phyloP scores from a whole-genome alignment of 441 rosid species.

The Corymbia citriodora region DNA sequence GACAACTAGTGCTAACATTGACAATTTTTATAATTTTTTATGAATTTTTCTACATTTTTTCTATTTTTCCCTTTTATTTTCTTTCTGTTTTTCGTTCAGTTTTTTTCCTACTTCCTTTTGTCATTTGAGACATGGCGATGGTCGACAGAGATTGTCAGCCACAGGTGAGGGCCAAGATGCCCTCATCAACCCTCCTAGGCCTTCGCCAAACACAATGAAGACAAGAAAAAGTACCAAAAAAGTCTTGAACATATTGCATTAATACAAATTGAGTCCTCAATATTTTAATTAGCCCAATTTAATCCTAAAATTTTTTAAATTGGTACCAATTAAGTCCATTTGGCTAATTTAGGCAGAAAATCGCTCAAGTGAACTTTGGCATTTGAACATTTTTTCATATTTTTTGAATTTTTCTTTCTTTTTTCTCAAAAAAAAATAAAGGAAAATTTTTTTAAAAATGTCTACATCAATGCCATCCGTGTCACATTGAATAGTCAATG shows the following conservation, averaged over 20 bases:
- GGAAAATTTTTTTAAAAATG: too few relatives aligned
- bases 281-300: background rate
- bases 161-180: background rate
- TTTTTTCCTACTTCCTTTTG: background rate
- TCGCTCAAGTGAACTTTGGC: fast-evolving
- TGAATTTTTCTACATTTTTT: too few relatives aligned
- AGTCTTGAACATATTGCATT: fast-evolving
- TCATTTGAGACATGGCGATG: fast-evolving
- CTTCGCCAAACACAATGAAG: fast-evolving
- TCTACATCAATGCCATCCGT: fast-evolving
- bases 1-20: fast-evolving
- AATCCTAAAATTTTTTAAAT: too few relatives aligned
- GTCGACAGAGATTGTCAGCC: background rate
- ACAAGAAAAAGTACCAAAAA: fast-evolving
- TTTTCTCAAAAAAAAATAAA: too few relatives aligned
- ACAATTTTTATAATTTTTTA: too few relatives aligned
- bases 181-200: background rate
- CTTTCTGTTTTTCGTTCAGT: too few relatives aligned
- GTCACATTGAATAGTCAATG: fast-evolving
- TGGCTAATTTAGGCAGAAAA: fast-evolving
- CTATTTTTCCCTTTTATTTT: background rate
- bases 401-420: too few relatives aligned
- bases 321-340: background rate
- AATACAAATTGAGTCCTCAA: fast-evolving
- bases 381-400: too few relatives aligned